Conservation (phyloP, 2,329 filamentous ascomycete species). For the Cadophora gregata region DNA sequence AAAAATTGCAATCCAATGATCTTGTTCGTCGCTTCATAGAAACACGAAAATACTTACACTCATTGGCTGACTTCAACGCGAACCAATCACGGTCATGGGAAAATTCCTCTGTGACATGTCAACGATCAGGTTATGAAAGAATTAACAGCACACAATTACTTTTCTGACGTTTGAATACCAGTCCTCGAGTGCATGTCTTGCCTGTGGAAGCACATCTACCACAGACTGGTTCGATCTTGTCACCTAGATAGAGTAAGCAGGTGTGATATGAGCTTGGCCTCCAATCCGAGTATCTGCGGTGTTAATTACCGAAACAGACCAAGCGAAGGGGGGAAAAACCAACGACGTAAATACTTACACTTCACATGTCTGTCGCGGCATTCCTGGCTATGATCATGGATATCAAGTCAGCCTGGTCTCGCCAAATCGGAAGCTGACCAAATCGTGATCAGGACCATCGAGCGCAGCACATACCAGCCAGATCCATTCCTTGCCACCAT, state of each 20-base stretch:
- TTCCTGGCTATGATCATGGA: slow-evolving; percentile 24
- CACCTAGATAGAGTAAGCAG: slow-evolving; percentile 25
- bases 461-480: slow-evolving; percentile 7
- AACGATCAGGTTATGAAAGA: background rate
- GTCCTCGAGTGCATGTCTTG: slow-evolving; percentile 30
- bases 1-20: background rate
- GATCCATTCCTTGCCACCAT: slow-evolving; percentile 11
- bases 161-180: slow-evolving; percentile 30
- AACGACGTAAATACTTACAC: slow-evolving; percentile 21
- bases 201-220: slow-evolving; percentile 30
- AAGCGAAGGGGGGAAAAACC: background rate
- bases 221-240: slow-evolving; percentile 33
- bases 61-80: background rate
- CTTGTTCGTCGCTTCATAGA: background rate
- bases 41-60: background rate
- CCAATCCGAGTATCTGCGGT: background rate
- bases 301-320: background rate
- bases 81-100: slow-evolving; percentile 22
- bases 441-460: too few species aligned
- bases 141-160: slow-evolving; percentile 19
- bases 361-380: slow-evolving; percentile 33
- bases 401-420: slow-evolving; percentile 10
- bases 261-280: background rate
- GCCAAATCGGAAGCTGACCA: background rate
- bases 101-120: slow-evolving; percentile 24